phyloP scores from a whole-genome alignment of 768 basidiomycete species.

The Mycena epipterygia region DNA sequence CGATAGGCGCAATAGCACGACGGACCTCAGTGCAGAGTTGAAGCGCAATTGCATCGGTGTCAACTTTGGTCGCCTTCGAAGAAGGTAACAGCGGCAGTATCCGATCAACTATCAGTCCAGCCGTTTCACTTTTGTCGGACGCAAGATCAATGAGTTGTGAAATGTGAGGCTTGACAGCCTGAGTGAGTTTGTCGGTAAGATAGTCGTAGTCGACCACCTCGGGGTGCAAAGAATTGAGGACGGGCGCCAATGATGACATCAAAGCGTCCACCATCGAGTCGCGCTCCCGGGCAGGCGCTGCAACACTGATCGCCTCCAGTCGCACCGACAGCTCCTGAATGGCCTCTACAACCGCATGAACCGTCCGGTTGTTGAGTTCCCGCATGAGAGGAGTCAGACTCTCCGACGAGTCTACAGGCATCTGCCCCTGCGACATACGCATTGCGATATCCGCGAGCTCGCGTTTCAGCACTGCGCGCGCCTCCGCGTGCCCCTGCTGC shows the following conservation, averaged over 20 bases:
- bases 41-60: slow-evolving; percentile 68
- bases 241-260: slow-evolving; percentile 68
- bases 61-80: slow-evolving; percentile 53
- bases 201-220: slow-evolving; percentile 85
- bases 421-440: slow-evolving; percentile 49
- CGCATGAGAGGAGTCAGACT: slow-evolving; percentile 66
- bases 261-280: slow-evolving; percentile 75
- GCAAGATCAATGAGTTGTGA: slow-evolving; percentile 91
- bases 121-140: slow-evolving; percentile 91
- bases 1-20: slow-evolving; percentile 79
- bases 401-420: slow-evolving; percentile 38
- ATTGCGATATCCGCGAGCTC: slow-evolving; percentile 69
- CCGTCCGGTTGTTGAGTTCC: slow-evolving; percentile 67
- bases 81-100: slow-evolving; percentile 76
- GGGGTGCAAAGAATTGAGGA: slow-evolving; percentile 69
- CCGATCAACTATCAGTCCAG: slow-evolving; percentile 81
- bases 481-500: slow-evolving; percentile 75
- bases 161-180: slow-evolving; percentile 91
- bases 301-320: slow-evolving; percentile 65
- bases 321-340: slow-evolving; percentile 70
- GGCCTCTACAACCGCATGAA: slow-evolving; percentile 71
- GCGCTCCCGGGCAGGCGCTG: slow-evolving; percentile 64
- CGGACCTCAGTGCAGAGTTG: slow-evolving; percentile 80
- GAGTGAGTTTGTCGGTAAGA: slow-evolving; percentile 79
- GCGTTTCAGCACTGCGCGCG: slow-evolving; percentile 67